Percentiles rank a stretch among this genome's conserved stretches.
These are phyloP conservation scores for Metschnikowia aberdeeniae DNA, from an alignment of 805 yeast species.

Conservation along the genomic window DNA sequence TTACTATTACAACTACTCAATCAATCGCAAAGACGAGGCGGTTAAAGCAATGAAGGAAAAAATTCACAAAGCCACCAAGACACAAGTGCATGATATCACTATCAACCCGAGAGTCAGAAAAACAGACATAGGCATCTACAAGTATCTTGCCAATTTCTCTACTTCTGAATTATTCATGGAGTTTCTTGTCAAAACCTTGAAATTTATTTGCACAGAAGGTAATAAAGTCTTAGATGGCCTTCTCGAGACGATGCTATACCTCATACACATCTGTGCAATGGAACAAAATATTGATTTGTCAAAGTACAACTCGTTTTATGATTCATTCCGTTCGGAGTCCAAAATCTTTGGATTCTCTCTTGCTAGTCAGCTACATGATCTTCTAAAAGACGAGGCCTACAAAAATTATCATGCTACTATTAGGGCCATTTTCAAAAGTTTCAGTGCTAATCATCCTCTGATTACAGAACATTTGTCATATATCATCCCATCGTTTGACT, in stretches of 20 bases:
- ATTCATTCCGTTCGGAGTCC: slow-evolving; percentile 4
- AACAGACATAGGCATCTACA: slow-evolving; percentile 34
- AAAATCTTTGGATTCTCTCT: slow-evolving; percentile 27
- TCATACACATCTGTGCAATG: slow-evolving; percentile 56
- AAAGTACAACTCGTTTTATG: slow-evolving; percentile 30
- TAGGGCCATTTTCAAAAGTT: slow-evolving; percentile 47
- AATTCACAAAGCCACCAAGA: slow-evolving; percentile 35
- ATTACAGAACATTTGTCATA: slow-evolving; percentile 18
- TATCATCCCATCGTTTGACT: slow-evolving; percentile 24
- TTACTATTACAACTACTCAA: slow-evolving; percentile 69
- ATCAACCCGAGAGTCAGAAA: slow-evolving; percentile 50
- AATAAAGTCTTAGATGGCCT: slow-evolving; percentile 50
- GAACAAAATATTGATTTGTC: slow-evolving; percentile 28
- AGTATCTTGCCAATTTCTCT: slow-evolving; percentile 47
- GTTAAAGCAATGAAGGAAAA: slow-evolving; percentile 56
- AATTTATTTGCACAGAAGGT: slow-evolving; percentile 32
- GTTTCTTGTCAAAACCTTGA: slow-evolving; percentile 49
- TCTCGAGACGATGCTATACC: slow-evolving; percentile 56
- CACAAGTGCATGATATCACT: slow-evolving; percentile 45
- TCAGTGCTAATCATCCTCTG: slow-evolving; percentile 23
- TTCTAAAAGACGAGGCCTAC: slow-evolving; percentile 41
- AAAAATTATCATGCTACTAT: slow-evolving; percentile 49
- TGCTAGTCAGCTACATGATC: slow-evolving; percentile 34
- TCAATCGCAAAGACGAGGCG: slow-evolving; percentile 83
- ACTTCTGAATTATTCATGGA: slow-evolving; percentile 49